Percentiles rank a stretch among this genome's conserved stretches.
phyloP scores from a whole-genome alignment of 495 filamentous ascomycete genomes.

The Podospora australis region DNA sequence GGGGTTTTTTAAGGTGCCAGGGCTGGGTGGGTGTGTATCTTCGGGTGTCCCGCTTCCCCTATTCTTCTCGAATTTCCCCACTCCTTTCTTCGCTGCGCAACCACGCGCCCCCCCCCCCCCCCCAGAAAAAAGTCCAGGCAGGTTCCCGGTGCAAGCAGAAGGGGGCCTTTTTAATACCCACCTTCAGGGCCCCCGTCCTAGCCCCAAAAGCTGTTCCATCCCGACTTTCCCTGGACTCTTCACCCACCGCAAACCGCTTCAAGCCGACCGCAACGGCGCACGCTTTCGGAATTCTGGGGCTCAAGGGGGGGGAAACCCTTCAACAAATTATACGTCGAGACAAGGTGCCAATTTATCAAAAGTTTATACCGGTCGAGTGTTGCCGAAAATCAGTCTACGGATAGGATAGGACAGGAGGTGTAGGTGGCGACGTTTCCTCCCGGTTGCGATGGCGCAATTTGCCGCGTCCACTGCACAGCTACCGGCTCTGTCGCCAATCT shows the following conservation, averaged over 20 bases:
- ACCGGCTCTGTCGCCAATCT: conserved; percentile 20
- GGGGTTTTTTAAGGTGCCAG: no score
- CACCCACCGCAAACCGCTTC: conserved; percentile 29
- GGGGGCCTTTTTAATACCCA: neutral
- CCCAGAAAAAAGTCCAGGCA: no score
- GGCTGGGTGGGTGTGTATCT: no score
- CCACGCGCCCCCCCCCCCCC: no score
- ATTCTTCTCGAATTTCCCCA: no score
- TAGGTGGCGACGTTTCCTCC: no score
- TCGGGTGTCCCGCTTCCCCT: no score
- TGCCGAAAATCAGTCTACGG: no score
- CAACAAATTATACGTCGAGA: neutral
- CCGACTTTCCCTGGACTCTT: conserved; percentile 16
- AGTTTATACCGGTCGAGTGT: no score
- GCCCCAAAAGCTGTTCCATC: conserved; percentile 18
- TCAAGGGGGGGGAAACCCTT: neutral
- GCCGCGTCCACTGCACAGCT: conserved; percentile 22
- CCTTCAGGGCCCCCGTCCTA: conserved; percentile 5
- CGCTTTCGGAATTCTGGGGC: conserved; percentile 2
- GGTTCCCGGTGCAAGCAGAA: neutral
- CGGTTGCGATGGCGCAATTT: conserved; percentile 32
- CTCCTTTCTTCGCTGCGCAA: neutral
- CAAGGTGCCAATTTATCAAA: neutral
- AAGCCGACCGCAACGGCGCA: conserved; percentile 18
- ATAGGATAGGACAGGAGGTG: no score